Evolutionary conservation across 805 yeast genomes (phyloP).

Genomic region (Wickerhamomyces chaumierensis): DNA sequence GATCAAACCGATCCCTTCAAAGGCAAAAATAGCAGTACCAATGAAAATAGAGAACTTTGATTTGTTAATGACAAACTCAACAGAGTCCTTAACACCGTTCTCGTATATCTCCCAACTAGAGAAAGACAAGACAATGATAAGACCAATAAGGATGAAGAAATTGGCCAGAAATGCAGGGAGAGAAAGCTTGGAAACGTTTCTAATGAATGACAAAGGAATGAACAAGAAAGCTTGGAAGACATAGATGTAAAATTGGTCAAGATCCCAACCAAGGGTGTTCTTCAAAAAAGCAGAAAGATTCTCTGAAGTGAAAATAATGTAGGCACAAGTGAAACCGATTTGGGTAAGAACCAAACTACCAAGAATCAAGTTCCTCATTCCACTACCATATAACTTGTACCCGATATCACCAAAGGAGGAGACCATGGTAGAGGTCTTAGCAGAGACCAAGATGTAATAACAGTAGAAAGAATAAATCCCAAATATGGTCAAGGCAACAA

Average conservation of each 20-base stretch:
- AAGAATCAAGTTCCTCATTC: conserved; percentile 54
- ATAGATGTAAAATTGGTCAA: conserved; percentile 36
- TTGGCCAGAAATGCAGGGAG: conserved; percentile 65
- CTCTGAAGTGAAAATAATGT: conserved; percentile 68
- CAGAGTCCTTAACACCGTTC: conserved; percentile 35
- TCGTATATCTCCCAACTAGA: conserved; percentile 33
- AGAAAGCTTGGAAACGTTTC: conserved; percentile 70
- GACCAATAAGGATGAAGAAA: conserved; percentile 53
- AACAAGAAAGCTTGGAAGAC: conserved; percentile 44
- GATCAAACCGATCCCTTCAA: conserved; percentile 75
- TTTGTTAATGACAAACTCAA: conserved; percentile 39
- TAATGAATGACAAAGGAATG: conserved; percentile 57
- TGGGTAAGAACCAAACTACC: conserved; percentile 60
- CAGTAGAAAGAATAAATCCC: conserved; percentile 73
- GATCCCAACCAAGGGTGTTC: conserved; percentile 33
- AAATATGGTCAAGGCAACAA: conserved; percentile 40
- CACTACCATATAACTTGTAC: conserved; percentile 43
- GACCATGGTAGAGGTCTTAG: conserved; percentile 50
- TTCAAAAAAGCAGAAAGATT: conserved; percentile 52
- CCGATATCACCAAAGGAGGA: conserved; percentile 80
- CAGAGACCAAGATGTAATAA: conserved; percentile 48
- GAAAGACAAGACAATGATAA: conserved; percentile 51
- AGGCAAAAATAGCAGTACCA: conserved; percentile 82
- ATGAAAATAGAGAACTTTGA: conserved; percentile 59
- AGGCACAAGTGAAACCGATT: conserved; percentile 73